These are phyloP conservation scores for Monosporascus cannonballus DNA, from an alignment of 2,329 filamentous ascomycete genomes.

Conservation along the genomic window DNA sequence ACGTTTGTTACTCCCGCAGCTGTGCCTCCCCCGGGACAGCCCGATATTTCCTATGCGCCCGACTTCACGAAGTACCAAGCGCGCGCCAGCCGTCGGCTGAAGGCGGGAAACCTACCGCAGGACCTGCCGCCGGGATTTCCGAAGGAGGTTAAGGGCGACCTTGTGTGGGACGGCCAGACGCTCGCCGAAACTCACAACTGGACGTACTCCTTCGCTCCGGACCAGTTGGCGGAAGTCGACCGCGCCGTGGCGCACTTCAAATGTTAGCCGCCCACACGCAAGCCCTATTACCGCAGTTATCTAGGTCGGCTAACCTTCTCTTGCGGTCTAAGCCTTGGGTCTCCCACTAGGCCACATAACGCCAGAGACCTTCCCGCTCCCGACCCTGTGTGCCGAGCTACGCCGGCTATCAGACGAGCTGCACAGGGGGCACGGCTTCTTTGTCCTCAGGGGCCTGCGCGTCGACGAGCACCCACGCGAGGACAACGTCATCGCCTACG, in stretches of 20 bases:
- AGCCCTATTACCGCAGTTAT: conserved; percentile 1
- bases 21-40: conserved; percentile 37
- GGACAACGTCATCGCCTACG: conserved; percentile 54
- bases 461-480: conserved; percentile 46
- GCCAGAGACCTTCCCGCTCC: conserved; percentile 49
- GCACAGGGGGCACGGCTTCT: conserved; percentile 54
- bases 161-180: conserved; percentile 52
- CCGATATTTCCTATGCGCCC: conserved; percentile 53
- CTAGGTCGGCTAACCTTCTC: background rate
- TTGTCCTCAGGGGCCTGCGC: conserved; percentile 52
- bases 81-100: conserved; percentile 38
- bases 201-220: conserved; percentile 41
- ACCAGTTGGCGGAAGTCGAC: conserved; percentile 45
- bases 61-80: conserved; percentile 47
- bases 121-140: conserved; percentile 47
- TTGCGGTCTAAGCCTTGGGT: conserved; percentile 22
- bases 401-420: conserved; percentile 47
- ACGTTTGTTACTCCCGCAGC: conserved; percentile 19
- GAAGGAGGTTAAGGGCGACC: conserved; percentile 35
- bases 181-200: conserved; percentile 44
- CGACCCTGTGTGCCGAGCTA: conserved; percentile 42
- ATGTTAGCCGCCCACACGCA: conserved; percentile 18
- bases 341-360: conserved; percentile 36
- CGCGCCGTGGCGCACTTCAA: conserved; percentile 35
- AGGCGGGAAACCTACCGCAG: conserved; percentile 32